These are phyloP conservation scores for Metroxylon sagu DNA, from an alignment of 176 grass and related monocot genomes.

Conservation along the genomic window DNA sequence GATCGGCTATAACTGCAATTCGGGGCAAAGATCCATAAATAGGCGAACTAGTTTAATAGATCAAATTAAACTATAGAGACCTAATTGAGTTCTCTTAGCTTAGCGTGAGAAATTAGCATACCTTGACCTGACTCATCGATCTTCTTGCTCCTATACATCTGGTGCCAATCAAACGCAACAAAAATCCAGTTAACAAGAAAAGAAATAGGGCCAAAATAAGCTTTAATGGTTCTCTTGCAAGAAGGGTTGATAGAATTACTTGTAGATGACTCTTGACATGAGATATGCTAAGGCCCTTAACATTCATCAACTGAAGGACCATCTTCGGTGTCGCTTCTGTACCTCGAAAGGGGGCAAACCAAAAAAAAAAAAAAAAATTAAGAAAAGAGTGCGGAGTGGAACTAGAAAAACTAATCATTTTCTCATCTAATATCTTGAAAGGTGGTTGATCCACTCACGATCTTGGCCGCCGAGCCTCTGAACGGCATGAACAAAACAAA, in stretches of 20 bases:
- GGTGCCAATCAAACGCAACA: background rate
- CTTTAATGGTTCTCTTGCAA: too few relatives aligned
- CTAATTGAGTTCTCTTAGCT: too few relatives aligned
- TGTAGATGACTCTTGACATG: conserved; percentile 85
- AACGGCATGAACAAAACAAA: conserved; percentile 51
- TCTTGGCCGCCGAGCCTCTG: conserved; percentile 63
- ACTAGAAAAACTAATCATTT: too few relatives aligned
- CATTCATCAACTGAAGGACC: conserved; percentile 67
- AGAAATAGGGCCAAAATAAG: too few relatives aligned
- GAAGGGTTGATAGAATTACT: conserved; percentile 15
- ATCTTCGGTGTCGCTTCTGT: conserved; percentile 68
- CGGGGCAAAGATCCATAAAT: background rate
- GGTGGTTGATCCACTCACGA: conserved; percentile 22
- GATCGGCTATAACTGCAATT: background rate
- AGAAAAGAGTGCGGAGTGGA: too few relatives aligned
- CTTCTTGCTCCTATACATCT: conserved; percentile 84
- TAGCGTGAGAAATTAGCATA: conserved; percentile 1
- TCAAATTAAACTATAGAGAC: too few relatives aligned
- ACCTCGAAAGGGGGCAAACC: background rate
- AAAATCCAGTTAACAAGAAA: too few relatives aligned
- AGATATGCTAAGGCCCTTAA: conserved; percentile 64
- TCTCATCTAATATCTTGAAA: too few relatives aligned
- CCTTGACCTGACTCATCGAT: conserved; percentile 45
- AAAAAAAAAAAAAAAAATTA: background rate
- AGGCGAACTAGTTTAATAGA: too few relatives aligned